Evolutionary conservation across 2,329 filamentous ascomycete species (phyloP).

Genomic region (Fusarium torreyae): DNA sequence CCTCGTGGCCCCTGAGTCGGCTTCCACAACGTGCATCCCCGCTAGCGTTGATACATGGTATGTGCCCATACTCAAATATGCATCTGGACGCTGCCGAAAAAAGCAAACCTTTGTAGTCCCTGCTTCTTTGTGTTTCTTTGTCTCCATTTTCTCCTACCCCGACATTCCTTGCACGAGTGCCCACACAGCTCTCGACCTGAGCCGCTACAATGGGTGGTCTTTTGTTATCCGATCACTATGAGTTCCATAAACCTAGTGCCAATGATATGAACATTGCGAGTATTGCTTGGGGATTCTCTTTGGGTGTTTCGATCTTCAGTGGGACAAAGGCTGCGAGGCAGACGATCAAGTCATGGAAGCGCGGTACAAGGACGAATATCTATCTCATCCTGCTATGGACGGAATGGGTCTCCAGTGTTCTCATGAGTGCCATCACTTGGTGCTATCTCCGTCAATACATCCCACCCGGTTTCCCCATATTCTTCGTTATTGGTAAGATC

Average conservation of each 20-base stretch:
- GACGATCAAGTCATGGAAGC: slow-evolving; percentile 49
- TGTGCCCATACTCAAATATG: slow-evolving; percentile 29
- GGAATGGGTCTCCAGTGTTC: slow-evolving; percentile 45
- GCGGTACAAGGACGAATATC: slow-evolving; percentile 43
- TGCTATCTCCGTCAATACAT: slow-evolving; percentile 48
- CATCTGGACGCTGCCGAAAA: slow-evolving; percentile 9
- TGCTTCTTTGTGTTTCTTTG: slow-evolving; percentile 4
- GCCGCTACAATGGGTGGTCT: slow-evolving; percentile 42
- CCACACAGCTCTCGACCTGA: not conserved
- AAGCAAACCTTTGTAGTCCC: slow-evolving; percentile 1
- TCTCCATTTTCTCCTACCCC: not conserved
- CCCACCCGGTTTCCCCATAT: slow-evolving; percentile 43
- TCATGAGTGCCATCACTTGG: slow-evolving; percentile 50
- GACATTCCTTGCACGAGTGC: slow-evolving; percentile 14
- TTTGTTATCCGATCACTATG: slow-evolving; percentile 42
- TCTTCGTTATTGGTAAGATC: slow-evolving; percentile 46
- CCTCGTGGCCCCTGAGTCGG: slow-evolving; percentile 13
- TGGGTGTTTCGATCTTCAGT: slow-evolving; percentile 49
- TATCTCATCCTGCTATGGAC: slow-evolving; percentile 48
- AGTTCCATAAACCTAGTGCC: slow-evolving; percentile 34
- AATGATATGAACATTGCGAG: slow-evolving; percentile 52
- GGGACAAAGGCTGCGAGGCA: slow-evolving; percentile 45
- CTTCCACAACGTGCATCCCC: not conserved
- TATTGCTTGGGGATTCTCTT: slow-evolving; percentile 49
- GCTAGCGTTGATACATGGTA: slow-evolving; percentile 18